These are phyloP conservation scores for Mimosa bimucronata DNA, from an alignment of 306 rosid species.

Conservation along the genomic window DNA sequence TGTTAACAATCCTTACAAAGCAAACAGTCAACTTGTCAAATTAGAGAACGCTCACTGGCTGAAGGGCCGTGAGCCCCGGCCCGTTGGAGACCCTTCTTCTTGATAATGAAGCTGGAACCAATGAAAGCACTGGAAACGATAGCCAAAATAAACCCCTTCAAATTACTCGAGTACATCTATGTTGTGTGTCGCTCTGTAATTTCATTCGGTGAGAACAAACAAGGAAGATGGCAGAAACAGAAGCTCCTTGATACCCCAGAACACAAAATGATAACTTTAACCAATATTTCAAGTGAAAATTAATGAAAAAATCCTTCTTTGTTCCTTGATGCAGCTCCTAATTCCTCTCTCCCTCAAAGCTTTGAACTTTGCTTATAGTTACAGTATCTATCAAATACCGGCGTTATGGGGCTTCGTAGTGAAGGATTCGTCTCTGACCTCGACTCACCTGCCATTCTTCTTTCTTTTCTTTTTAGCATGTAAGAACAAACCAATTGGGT, in stretches of 20 bases:
- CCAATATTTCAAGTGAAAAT: background rate
- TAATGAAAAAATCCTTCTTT: background rate
- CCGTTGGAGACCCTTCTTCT: slow-evolving; percentile 84
- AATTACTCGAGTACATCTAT: slow-evolving; percentile 72
- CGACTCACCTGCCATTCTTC: slow-evolving; percentile 24
- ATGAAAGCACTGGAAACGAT: slow-evolving; percentile 81
- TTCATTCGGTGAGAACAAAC: slow-evolving; percentile 16
- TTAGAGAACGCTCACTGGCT: slow-evolving; percentile 52
- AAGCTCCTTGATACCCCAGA: slow-evolving; percentile 18
- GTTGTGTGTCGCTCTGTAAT: background rate
- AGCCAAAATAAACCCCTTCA: slow-evolving; percentile 73
- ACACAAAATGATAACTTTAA: background rate
- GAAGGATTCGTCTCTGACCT: background rate
- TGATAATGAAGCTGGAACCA: slow-evolving; percentile 85
- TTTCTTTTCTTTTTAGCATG: background rate
- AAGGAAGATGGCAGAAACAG: background rate
- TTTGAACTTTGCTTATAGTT: background rate
- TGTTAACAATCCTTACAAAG: background rate
- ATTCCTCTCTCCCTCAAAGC: background rate
- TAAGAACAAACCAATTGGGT: background rate
- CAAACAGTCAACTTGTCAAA: background rate
- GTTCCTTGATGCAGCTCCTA: background rate
- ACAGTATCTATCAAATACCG: background rate
- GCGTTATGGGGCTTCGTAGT: background rate
- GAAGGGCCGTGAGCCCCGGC: slow-evolving; percentile 67